Percentiles rank a stretch among this genome's conserved stretches.
These are phyloP conservation scores for Carnegiea gigantea DNA, from an alignment of 179 eudicot species.

Conservation along the genomic window DNA sequence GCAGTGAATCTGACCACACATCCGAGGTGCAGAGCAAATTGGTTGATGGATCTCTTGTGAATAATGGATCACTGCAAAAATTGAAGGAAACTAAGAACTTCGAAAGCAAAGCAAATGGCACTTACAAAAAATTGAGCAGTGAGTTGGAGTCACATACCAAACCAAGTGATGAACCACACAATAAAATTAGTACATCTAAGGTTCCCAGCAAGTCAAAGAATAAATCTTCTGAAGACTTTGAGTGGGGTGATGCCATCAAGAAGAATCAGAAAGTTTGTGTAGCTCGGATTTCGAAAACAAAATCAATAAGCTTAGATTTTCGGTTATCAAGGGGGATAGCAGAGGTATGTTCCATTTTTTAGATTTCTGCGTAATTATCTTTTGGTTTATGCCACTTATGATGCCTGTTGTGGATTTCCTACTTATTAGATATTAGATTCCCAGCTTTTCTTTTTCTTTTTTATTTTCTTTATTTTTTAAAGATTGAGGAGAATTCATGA, in stretches of 20 bases:
- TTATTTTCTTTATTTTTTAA: too few species aligned
- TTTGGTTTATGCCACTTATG: conserved; percentile 6
- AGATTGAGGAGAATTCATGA: neutral
- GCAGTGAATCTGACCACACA: conserved; percentile 35
- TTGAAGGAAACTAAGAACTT: conserved; percentile 38
- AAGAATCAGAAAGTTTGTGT: conserved; percentile 62
- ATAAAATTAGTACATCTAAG: conserved; percentile 42
- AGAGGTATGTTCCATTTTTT: conserved; percentile 50
- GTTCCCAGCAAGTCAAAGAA: conserved; percentile 40
- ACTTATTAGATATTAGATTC: neutral
- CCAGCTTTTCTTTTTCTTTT: neutral
- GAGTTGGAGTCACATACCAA: conserved; percentile 41
- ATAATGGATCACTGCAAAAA: conserved; percentile 40
- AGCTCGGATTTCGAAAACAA: conserved; percentile 72
- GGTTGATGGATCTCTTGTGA: conserved; percentile 29
- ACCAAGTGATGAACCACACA: conserved; percentile 43
- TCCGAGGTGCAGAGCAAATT: conserved; percentile 42
- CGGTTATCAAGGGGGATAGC: conserved; percentile 96
- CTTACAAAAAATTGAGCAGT: conserved; percentile 34
- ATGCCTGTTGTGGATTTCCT: neutral
- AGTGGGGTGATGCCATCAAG: conserved; percentile 52
- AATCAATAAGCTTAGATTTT: conserved; percentile 82
- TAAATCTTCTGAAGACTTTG: conserved; percentile 42
- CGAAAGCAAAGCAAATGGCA: conserved; percentile 37
- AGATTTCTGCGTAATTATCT: neutral